Evolutionary conservation across 805 yeast genomes (phyloP), one percentile per base, ranked within the genome.

Genomic region (Nakazawaea pomicola): DNA sequence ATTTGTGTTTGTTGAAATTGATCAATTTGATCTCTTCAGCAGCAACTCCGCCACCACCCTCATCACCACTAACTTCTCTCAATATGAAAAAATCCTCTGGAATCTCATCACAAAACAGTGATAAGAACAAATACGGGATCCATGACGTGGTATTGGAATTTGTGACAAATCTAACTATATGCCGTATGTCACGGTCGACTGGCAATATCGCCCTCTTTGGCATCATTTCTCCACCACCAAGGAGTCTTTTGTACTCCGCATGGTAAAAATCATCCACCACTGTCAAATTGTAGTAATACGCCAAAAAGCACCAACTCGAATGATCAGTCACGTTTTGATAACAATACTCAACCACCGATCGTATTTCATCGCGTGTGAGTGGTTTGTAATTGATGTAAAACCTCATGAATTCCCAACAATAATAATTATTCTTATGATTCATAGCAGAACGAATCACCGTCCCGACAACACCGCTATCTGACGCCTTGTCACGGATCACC

Each of bases 401-500:
- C 21, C 69, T 54, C 4, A 69, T 56, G 43, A 63, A 58, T n/a
- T 56, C 50, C 65, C 72, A 64, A 0, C 78, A 75, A 41, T 73
- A 74, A 49, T 74, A 74, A 50, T 72, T 75, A 32, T 62, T 50
- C 8, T 67, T 68, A 48, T 74, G 80, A 10, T 52, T 45, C 18
- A 45, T 51, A 0, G 64, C 63, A 0, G 79, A 68, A 7, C 36
- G 37, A 2, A 57, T 40, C 1, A 72, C 58, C 1, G 49, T 36
- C 4, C 44, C 45, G 8, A 47, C 10, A 12, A 46, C 18, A 29
- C 30, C 31, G 8, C 24, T 9, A 16, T 24, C 10, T 16, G 12
- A 16, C 18, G 3, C 19, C 4, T 21, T n/a, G 24, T 40, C 14
- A 8, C 10, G 6, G 15, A 21, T 20, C 4, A 28, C n/a, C 18